Conservation (phyloP, 2,329 filamentous ascomycete genomes). For the Aspergillus sp. region DNA sequence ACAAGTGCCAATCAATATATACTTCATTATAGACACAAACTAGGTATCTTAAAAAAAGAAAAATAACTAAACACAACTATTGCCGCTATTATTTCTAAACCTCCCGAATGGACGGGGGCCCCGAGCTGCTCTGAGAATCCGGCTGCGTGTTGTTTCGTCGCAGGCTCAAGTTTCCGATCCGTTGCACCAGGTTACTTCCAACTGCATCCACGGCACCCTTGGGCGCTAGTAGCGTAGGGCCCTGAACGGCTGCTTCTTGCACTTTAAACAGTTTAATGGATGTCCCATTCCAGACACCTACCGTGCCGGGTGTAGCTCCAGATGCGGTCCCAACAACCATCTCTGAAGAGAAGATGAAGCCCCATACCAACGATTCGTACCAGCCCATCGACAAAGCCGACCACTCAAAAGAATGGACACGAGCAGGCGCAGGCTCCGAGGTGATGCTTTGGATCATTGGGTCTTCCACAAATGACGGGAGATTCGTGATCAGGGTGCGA, state of each 20-base stretch:
- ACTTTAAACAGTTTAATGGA: conserved; percentile 84
- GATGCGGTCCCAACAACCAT: conserved; percentile 61
- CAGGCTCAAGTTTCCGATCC: conserved; percentile 79
- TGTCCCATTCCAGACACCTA: conserved; percentile 93
- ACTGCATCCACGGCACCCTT: conserved; percentile 91
- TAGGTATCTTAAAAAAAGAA: conserved; percentile 21
- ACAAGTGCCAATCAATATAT: background rate
- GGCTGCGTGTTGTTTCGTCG: conserved; percentile 33
- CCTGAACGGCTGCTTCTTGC: conserved; percentile 76
- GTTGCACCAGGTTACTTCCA: conserved; percentile 81
- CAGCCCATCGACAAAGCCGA: conserved; percentile 84
- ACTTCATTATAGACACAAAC: conserved; percentile 8
- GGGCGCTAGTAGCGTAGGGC: conserved; percentile 79
- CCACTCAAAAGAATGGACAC: conserved; percentile 93
- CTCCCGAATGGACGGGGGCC: conserved; percentile 36
- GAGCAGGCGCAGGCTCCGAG: conserved; percentile 68
- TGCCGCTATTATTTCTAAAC: conserved; percentile 26
- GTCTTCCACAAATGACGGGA: conserved; percentile 45
- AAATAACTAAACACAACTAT: conserved; percentile 12
- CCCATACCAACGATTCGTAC: conserved; percentile 95
- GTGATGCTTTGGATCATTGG: conserved; percentile 66
- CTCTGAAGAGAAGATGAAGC: conserved; percentile 86
- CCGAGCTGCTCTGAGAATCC: conserved; percentile 29
- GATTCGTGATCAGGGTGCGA: conserved; percentile 43
- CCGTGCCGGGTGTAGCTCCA: conserved; percentile 69